These are phyloP conservation scores for Mortierella antarctica DNA, from an alignment of 192 early-diverging fungal species.

Conservation along the genomic window DNA sequence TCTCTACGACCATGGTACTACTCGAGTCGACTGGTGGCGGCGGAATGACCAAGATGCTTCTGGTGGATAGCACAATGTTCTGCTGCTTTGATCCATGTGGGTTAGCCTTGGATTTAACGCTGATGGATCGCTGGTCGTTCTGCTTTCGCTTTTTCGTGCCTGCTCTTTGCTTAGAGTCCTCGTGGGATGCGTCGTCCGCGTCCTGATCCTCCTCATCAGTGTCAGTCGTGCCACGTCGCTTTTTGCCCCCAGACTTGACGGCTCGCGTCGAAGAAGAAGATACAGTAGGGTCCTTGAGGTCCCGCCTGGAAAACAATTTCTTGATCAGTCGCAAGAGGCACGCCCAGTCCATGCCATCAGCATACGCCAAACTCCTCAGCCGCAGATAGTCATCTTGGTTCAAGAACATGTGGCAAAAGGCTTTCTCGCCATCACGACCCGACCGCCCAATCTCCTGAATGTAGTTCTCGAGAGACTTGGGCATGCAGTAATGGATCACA, in stretches of 20 bases:
- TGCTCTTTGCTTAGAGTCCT: constrained; percentile 1
- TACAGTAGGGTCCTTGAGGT: not conserved
- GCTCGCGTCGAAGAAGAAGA: not conserved
- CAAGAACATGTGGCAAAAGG: constrained; percentile 62
- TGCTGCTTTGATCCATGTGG: not conserved
- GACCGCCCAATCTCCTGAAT: constrained; percentile 82
- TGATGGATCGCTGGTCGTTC: constrained; percentile 19
- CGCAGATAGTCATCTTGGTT: constrained; percentile 57
- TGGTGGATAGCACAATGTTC: constrained; percentile 14
- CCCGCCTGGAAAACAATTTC: constrained; percentile 40
- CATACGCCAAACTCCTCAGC: constrained; percentile 57
- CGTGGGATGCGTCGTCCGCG: not conserved
- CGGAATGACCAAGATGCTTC: constrained; percentile 28
- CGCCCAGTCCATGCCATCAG: constrained; percentile 53
- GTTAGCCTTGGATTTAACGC: constrained; percentile 8
- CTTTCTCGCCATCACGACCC: constrained; percentile 68
- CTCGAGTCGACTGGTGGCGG: not conserved
- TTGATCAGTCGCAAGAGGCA: constrained; percentile 38
- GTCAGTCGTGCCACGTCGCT: not conserved
- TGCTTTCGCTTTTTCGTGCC: constrained; percentile 29
- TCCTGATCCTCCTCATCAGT: not conserved
- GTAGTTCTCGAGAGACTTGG: constrained; percentile 79
- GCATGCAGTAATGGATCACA: constrained; percentile 77
- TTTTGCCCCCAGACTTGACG: constrained; percentile 1
- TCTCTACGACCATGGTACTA: not conserved